Evolutionary conservation across 345 rosid genomes (phyloP).

Genomic region (Corymbia maculata): DNA sequence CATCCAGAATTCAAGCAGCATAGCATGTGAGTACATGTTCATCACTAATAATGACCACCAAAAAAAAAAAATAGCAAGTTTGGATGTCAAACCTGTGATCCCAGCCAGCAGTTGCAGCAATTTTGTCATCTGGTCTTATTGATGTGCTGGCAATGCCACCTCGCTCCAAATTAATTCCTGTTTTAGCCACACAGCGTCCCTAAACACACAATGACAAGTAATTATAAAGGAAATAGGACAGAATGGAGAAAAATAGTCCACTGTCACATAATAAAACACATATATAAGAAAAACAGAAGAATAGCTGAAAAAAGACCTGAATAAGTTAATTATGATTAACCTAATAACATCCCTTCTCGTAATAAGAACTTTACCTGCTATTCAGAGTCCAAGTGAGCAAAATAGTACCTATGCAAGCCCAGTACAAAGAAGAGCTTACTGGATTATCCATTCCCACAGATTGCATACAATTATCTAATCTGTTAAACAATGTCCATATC

Average conservation of each 20-base stretch:
- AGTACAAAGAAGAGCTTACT: not conserved
- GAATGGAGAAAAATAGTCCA: not conserved
- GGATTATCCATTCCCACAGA: not conserved
- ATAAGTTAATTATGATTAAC: not conserved
- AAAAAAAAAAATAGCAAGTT: not conserved
- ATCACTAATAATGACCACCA: not conserved
- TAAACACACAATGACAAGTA: not conserved
- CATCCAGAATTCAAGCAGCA: not conserved
- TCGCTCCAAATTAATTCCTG: constrained; percentile 66
- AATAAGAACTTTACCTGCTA: not conserved
- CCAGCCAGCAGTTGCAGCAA: constrained; percentile 96
- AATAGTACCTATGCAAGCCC: not conserved
- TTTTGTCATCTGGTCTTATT: constrained; percentile 67
- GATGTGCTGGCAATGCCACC: constrained; percentile 72
- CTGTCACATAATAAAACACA: not conserved
- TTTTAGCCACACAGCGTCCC: constrained; percentile 72
- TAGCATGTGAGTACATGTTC: not conserved
- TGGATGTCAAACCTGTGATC: constrained; percentile 61
- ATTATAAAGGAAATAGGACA: not conserved
- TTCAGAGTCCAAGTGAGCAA: not conserved
- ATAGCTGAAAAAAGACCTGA: not conserved
- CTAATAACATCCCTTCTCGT: not conserved
- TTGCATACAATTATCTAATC: not conserved
- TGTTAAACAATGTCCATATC: not conserved
- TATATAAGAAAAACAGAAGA: not conserved